Evolutionary conservation across 2,329 filamentous ascomycete genomes (phyloP), one percentile per base, ranked within the genome.

Genomic region (Clonostachys rhizophaga): DNA sequence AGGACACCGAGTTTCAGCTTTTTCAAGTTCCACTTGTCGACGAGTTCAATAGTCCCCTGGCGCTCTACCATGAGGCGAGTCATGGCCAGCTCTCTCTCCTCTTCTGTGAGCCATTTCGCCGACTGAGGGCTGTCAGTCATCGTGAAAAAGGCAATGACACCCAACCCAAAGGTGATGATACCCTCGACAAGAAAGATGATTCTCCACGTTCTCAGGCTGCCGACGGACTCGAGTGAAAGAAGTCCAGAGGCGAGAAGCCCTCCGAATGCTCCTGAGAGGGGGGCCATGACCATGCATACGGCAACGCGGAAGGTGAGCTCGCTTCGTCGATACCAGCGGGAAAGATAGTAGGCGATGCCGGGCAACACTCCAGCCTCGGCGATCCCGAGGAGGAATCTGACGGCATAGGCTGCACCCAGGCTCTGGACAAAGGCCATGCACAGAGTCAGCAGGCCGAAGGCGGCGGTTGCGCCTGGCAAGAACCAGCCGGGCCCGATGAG

Each of bases 171-270:
- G 3, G 69, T 71, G 52, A 86, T 78, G 54, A 87, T 79, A 17
- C 85, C 85, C 58, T 88, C 85, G n/a, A 88, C 80, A 5, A 74
- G 76, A 47, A 88, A 88, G 45, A 88, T 86, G 83, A 87, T 86
- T 8, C 83, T 70, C 85, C 85, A 89, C 6, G 63, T 66, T 20
- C 66, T 67, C 0, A 87, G 63, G 5, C 68, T 60, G 7, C 82
- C 84, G 46, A 86, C 76, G 42, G 68, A 59, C 20, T 75, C 63
- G 6, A 88, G 70, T 0, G 69, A 79, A 9, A 87, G 66, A 43
- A 88, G 87, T 0, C 67, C 84, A 1, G 73, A 81, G 0, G 75
- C 76, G 2, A 88, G 64, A 0, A 88, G 70, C 0, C 85, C 85
- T 2, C 85, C 83, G 49, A 87, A 86, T 0, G 83, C 83, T 6